phyloP scores from a whole-genome alignment of 768 basidiomycete species.

The Tylopilus sp. region DNA sequence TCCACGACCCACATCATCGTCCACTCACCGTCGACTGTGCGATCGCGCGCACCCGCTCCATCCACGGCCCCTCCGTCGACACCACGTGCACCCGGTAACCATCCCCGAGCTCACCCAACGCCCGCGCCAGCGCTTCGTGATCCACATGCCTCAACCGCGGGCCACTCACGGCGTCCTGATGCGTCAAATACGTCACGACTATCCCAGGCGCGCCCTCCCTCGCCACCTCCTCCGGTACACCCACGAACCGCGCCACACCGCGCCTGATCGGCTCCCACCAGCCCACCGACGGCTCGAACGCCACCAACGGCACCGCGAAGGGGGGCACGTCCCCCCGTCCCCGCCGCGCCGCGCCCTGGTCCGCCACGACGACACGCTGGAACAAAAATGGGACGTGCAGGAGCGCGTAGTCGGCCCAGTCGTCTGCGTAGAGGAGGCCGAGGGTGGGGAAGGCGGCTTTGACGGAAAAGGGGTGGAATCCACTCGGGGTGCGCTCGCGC shows the following conservation, averaged over 20 bases:
- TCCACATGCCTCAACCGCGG: conserved; percentile 51
- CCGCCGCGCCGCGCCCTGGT: conserved; percentile 61
- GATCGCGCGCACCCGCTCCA: conserved; percentile 59
- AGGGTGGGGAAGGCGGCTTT: conserved; percentile 75
- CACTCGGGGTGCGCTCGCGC: conserved; percentile 48
- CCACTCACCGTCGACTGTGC: conserved; percentile 61
- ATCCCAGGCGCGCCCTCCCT: conserved; percentile 31
- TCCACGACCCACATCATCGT: not conserved
- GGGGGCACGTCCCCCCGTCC: conserved; percentile 22
- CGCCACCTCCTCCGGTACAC: conserved; percentile 21
- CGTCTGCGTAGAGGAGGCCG: conserved; percentile 62
- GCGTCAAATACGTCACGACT: conserved; percentile 65
- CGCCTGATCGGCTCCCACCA: conserved; percentile 71
- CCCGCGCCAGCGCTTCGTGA: conserved; percentile 59
- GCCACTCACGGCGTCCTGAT: conserved; percentile 51
- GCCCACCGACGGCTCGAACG: conserved; percentile 40
- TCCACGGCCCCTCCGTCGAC: conserved; percentile 52
- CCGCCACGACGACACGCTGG: conserved; percentile 74
- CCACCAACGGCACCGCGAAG: conserved; percentile 40
- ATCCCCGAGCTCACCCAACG: conserved; percentile 48
- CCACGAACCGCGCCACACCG: conserved; percentile 43
- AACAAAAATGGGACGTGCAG: conserved; percentile 69
- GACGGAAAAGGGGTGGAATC: conserved; percentile 68
- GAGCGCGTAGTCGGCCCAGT: conserved; percentile 73
- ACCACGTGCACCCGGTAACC: conserved; percentile 58